Conservation (phyloP, 1,284 basidiomycete species). For the Ustilago loliicola region DNA sequence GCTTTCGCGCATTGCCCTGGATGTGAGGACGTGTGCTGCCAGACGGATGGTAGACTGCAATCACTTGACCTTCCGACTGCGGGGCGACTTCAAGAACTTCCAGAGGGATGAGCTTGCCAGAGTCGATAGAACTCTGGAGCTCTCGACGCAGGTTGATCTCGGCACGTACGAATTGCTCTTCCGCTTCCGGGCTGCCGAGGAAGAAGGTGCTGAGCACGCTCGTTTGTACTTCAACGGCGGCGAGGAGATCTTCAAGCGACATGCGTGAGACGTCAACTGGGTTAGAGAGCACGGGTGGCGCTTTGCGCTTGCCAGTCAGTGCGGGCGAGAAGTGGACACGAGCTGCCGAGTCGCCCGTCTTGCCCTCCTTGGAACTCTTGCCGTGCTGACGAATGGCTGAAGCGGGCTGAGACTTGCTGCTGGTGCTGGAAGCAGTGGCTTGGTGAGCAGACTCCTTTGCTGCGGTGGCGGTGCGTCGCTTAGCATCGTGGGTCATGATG, state of each 20-base stretch:
- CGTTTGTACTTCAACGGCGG: slow-evolving; percentile 72
- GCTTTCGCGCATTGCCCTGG: slow-evolving; percentile 72
- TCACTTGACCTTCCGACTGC: slow-evolving; percentile 70
- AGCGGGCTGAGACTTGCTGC: slow-evolving; percentile 45
- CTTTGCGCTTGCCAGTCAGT: slow-evolving; percentile 67
- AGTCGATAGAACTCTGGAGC: slow-evolving; percentile 70
- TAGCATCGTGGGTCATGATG: slow-evolving; percentile 25
- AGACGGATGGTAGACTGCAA: slow-evolving; percentile 73
- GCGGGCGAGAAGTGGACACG: slow-evolving; percentile 65
- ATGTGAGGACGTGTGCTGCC: slow-evolving; percentile 73
- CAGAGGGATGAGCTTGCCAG: slow-evolving; percentile 71
- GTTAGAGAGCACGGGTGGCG: slow-evolving; percentile 59
- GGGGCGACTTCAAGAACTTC: slow-evolving; percentile 70
- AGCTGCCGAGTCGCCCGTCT: slow-evolving; percentile 28
- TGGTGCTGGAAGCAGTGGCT: slow-evolving; percentile 1
- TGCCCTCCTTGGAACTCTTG: slow-evolving; percentile 47
- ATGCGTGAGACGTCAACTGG: slow-evolving; percentile 71
- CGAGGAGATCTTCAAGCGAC: slow-evolving; percentile 72
- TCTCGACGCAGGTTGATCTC: slow-evolving; percentile 72
- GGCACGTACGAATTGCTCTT: slow-evolving; percentile 73
- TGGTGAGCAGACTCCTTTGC: background rate
- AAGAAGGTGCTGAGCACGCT: slow-evolving; percentile 69
- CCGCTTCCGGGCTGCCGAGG: slow-evolving; percentile 72
- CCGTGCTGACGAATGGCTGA: slow-evolving; percentile 48
- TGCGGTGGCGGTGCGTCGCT: slow-evolving; percentile 7